phyloP scores from a whole-genome alignment of 257 asterid genomes.

The Solanum paucissectum region DNA sequence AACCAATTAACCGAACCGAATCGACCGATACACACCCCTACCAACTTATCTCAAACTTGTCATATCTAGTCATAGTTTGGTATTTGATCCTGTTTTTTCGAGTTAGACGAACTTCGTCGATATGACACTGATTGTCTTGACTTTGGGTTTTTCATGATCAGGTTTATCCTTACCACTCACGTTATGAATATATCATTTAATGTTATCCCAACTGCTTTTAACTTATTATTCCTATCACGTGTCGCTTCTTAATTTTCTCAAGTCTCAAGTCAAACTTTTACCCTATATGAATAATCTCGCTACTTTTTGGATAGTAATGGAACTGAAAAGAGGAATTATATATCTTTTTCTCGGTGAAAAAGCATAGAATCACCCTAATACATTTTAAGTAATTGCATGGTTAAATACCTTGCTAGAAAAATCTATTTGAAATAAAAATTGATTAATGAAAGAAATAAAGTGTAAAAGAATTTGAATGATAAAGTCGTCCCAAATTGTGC shows the following conservation, averaged over 20 bases:
- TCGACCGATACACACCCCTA: no score
- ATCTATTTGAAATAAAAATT: not conserved
- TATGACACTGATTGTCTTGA: not conserved
- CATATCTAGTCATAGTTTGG: not conserved
- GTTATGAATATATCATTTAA: not conserved
- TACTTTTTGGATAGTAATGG: not conserved
- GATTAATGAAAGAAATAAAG: not conserved
- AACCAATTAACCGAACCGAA: no score
- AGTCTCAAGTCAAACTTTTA: not conserved
- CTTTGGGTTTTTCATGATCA: not conserved
- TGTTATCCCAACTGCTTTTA: not conserved
- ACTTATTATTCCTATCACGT: not conserved
- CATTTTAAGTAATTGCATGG: not conserved
- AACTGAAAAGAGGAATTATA: not conserved
- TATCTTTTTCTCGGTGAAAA: not conserved
- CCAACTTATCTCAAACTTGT: not conserved
- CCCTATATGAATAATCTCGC: not conserved
- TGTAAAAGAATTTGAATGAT: not conserved
- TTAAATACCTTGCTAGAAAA: not conserved
- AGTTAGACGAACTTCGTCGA: fast-evolving
- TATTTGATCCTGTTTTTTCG: no score
- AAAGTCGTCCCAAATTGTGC: not conserved
- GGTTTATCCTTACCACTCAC: not conserved
- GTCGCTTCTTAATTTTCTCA: not conserved
- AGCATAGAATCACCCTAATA: not conserved